A percentile compares a stretch with the other conserved stretches of the same genome.
Evolutionary conservation across 345 rosid species (phyloP).

Genomic region (Corchorus capsularis): DNA sequence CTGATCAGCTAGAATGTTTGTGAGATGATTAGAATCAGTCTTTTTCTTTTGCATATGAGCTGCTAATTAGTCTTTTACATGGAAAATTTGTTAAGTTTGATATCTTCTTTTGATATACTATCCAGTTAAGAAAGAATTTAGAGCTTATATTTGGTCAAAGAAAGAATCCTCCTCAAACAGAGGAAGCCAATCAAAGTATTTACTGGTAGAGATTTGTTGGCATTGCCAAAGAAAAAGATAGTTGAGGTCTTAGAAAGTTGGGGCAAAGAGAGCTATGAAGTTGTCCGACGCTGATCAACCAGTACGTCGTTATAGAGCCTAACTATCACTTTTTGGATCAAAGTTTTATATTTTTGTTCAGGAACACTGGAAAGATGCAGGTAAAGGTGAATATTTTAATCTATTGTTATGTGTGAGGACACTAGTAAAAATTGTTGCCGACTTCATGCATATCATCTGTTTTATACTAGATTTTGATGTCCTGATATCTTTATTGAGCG

Average conservation of each 20-base stretch:
- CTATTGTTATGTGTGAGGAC: constrained; percentile 40
- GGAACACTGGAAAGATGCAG: constrained; percentile 55
- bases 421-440: constrained; percentile 19
- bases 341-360: constrained; percentile 50
- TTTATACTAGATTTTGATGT: constrained; percentile 3
- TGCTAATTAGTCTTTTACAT: constrained; percentile 20
- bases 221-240: constrained; percentile 53
- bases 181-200: constrained; percentile 66
- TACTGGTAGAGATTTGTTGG: constrained; percentile 61
- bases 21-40: constrained; percentile 35
- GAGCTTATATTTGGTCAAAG: constrained; percentile 73
- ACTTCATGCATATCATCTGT: background rate
- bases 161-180: constrained; percentile 69
- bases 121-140: constrained; percentile 75
- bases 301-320: constrained; percentile 50
- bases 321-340: constrained; percentile 51
- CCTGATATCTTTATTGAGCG: background rate
- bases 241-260: constrained; percentile 61
- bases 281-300: constrained; percentile 60
- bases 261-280: constrained; percentile 67
- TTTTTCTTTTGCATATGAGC: constrained; percentile 23
- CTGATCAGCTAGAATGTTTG: constrained; percentile 33
- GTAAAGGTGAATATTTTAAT: constrained; percentile 50
- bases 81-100: constrained; percentile 44
- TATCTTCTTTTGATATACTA: constrained; percentile 60